A percentile compares a stretch with the other conserved stretches of the same genome.
Conservation (phyloP, 768 basidiomycete genomes). For the Lactarius akahatsu region DNA sequence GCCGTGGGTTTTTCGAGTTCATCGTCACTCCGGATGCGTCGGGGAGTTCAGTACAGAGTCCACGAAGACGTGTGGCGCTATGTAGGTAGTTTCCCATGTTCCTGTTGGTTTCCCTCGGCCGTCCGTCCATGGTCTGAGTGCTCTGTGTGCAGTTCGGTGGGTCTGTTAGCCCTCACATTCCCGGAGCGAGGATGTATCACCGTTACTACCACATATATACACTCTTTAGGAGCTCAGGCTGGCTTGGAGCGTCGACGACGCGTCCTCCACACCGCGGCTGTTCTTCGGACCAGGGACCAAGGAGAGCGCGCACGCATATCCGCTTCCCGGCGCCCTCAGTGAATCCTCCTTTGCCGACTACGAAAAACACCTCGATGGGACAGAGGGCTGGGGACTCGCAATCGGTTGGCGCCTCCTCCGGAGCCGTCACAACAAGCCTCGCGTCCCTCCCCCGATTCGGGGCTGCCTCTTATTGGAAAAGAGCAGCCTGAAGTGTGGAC, state of each 20-base stretch:
- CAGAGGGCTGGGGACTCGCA: neutral
- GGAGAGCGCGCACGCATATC: slow-evolving; percentile 19
- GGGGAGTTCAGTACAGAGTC: slow-evolving; percentile 22
- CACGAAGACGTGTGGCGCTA: slow-evolving; percentile 25
- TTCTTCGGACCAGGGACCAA: slow-evolving; percentile 25
- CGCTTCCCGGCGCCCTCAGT: neutral
- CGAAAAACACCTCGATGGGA: neutral
- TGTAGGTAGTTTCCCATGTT: slow-evolving; percentile 27
- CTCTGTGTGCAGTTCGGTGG: slow-evolving; percentile 26
- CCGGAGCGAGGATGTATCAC: slow-evolving; percentile 12
- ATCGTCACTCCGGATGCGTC: slow-evolving; percentile 13
- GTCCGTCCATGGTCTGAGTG: slow-evolving; percentile 7
- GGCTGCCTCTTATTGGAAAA: slow-evolving; percentile 7
- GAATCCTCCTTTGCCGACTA: neutral
- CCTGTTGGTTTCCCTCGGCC: neutral
- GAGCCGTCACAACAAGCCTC: neutral
- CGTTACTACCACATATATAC: neutral
- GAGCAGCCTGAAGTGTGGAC: slow-evolving; percentile 27
- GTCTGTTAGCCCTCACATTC: slow-evolving; percentile 28
- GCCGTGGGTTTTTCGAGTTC: neutral
- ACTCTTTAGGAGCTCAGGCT: neutral
- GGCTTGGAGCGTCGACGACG: neutral
- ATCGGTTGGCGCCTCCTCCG: neutral
- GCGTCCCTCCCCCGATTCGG: neutral
- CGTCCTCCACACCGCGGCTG: slow-evolving; percentile 25